These are phyloP conservation scores for Beauveria sp. DNA, from an alignment of 2,329 filamentous ascomycete genomes.

Conservation along the genomic window DNA sequence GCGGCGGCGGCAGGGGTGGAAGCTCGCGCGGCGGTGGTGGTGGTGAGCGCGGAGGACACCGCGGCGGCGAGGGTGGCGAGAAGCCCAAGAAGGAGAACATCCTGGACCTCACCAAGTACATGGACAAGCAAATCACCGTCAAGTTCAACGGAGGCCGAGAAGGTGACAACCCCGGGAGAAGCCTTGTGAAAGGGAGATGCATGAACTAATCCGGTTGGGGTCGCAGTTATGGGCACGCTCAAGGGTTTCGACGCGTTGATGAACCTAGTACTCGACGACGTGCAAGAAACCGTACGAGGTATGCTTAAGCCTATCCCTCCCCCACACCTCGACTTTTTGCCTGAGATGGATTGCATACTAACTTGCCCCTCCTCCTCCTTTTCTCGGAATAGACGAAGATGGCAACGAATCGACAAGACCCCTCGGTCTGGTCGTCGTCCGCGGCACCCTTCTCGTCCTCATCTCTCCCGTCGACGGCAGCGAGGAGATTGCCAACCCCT, in stretches of 20 bases:
- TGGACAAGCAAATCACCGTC: conserved; percentile 91
- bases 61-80: conserved; percentile 48
- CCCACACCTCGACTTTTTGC: not conserved
- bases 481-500: conserved; percentile 93
- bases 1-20: conserved; percentile 31
- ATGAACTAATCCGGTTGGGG: not conserved
- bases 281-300: conserved; percentile 86
- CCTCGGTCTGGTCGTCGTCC: conserved; percentile 80
- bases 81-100: conserved; percentile 98
- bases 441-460: conserved; percentile 85
- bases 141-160: conserved; percentile 95
- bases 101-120: conserved; percentile 87
- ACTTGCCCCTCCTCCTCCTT: not conserved
- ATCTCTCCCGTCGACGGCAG: conserved; percentile 91
- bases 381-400: conserved; percentile 65
- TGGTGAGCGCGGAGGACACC: conserved; percentile 23
- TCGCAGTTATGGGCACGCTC: conserved; percentile 71
- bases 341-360: not conserved
- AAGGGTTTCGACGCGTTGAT: conserved; percentile 97
- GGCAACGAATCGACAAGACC: conserved; percentile 77
- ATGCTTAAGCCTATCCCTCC: conserved; percentile 19
- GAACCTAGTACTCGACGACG: conserved; percentile 94
- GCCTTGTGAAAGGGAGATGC: no score
- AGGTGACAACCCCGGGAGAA: conserved; percentile 40
- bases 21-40: conserved; percentile 37